phyloP scores from a whole-genome alignment of 2,329 filamentous ascomycete species.

The Alternaria sp. region DNA sequence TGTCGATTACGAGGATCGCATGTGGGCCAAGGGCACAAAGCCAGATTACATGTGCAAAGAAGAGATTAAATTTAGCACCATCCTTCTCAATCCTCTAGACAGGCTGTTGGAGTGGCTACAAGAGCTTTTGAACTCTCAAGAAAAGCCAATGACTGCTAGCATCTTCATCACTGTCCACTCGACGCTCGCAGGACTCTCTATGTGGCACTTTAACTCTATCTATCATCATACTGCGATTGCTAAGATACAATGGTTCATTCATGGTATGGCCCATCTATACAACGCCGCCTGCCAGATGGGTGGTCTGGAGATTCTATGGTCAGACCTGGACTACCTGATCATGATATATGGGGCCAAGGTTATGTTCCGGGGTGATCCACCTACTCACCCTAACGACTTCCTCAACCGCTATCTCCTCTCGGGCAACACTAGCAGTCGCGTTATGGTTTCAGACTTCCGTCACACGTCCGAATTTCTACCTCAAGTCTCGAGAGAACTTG shows the following conservation, averaged over 20 bases:
- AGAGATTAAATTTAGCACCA: constrained; percentile 25
- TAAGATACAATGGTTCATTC: constrained; percentile 27
- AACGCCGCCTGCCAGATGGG: constrained; percentile 30
- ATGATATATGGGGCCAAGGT: constrained; percentile 22
- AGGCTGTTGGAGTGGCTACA: constrained; percentile 18
- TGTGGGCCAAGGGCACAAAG: constrained; percentile 20
- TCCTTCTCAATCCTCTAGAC: constrained; percentile 15
- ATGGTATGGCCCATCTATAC: constrained; percentile 27
- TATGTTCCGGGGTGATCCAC: constrained; percentile 25
- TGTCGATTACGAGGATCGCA: constrained; percentile 25
- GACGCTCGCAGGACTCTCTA: constrained; percentile 20
- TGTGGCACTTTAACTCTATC: constrained; percentile 17
- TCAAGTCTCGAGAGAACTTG: background rate
- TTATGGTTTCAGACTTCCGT: constrained; percentile 13
- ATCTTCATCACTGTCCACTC: constrained; percentile 22
- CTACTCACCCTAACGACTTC: constrained; percentile 24
- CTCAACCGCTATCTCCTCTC: constrained; percentile 13
- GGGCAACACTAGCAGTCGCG: constrained; percentile 5
- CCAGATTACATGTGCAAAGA: constrained; percentile 31
- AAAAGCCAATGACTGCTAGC: constrained; percentile 3
- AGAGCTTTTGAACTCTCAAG: constrained; percentile 5
- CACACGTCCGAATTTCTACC: background rate
- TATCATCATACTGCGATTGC: constrained; percentile 17
- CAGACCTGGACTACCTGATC: constrained; percentile 32
- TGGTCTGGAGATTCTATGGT: constrained; percentile 21